phyloP scores from a whole-genome alignment of 1,284 basidiomycete genomes.

The Malassezia psittaci region DNA sequence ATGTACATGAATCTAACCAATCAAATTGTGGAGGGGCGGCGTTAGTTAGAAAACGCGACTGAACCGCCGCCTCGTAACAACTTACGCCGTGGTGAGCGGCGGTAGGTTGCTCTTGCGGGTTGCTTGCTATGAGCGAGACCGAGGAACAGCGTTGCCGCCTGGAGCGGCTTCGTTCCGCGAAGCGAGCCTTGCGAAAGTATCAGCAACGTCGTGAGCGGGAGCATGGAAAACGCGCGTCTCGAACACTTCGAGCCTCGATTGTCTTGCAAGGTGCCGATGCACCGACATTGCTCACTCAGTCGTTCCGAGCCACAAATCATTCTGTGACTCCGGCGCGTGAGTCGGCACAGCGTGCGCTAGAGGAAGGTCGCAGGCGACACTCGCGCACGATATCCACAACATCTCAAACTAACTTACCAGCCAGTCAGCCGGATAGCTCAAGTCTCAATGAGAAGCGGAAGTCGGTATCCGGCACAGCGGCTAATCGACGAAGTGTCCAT shows the following conservation, averaged over 20 bases:
- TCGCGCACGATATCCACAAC: conserved; percentile 6
- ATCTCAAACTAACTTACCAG: neutral
- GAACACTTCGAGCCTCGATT: conserved; percentile 10
- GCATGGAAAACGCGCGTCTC: conserved; percentile 15
- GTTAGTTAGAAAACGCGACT: neutral
- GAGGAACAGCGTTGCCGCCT: conserved; percentile 10
- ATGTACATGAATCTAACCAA: neutral
- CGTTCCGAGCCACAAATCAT: neutral
- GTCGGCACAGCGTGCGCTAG: conserved; percentile 14
- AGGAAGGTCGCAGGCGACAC: conserved; percentile 1
- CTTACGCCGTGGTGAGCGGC: neutral
- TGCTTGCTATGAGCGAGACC: neutral
- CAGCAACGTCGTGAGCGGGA: conserved; percentile 16
- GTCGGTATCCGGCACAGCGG: neutral
- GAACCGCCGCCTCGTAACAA: too few relatives aligned
- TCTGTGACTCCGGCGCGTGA: conserved; percentile 4
- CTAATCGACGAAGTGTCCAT: neutral
- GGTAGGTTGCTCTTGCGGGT: neutral
- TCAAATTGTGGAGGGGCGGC: neutral
- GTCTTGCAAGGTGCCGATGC: conserved; percentile 3
- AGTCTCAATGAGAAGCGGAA: too few relatives aligned
- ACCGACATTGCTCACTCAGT: conserved; percentile 9
- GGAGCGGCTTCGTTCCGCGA: conserved; percentile 13
- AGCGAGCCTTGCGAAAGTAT: conserved; percentile 15
- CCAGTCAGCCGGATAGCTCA: neutral